phyloP scores from a whole-genome alignment of 2,329 filamentous ascomycete species.

The Trichoderma sp. region DNA sequence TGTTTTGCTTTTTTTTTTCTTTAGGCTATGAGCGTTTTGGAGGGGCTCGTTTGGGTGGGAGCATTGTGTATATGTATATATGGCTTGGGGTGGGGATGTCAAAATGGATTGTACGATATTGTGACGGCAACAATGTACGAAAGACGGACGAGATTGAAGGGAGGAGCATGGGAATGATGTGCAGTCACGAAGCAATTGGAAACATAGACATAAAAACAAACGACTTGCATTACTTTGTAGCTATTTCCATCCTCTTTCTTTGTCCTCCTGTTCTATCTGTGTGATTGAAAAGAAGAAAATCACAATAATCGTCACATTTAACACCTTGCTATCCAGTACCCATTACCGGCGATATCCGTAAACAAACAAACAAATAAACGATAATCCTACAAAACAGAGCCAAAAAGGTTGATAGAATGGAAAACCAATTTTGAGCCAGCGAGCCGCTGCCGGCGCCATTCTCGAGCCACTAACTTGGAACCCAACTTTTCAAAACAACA shows the following conservation, averaged over 20 bases:
- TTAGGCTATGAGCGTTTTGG: not conserved
- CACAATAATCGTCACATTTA: constrained; percentile 11
- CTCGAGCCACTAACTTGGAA: not conserved
- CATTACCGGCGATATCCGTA: constrained; percentile 17
- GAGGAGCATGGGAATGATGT: not conserved
- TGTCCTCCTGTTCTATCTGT: not conserved
- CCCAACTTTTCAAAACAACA: not conserved
- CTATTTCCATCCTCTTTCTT: not conserved
- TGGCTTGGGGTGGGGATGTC: not conserved
- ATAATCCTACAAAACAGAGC: constrained; percentile 1
- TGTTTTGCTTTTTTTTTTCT: not conserved
- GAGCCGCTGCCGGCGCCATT: not conserved
- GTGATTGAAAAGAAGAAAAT: not conserved
- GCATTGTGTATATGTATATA: not conserved
- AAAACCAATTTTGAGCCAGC: not conserved
- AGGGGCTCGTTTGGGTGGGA: not conserved
- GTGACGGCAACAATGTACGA: constrained; percentile 34
- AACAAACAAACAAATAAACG: not conserved
- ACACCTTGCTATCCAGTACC: constrained; percentile 24
- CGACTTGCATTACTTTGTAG: constrained; percentile 4
- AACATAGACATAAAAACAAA: not conserved
- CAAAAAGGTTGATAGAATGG: not conserved
- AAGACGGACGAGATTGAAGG: not conserved
- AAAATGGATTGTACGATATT: constrained; percentile 39
- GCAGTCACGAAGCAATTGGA: not conserved